Conservation (phyloP, 768 basidiomycete species). For the Mycena albidolilacea region DNA sequence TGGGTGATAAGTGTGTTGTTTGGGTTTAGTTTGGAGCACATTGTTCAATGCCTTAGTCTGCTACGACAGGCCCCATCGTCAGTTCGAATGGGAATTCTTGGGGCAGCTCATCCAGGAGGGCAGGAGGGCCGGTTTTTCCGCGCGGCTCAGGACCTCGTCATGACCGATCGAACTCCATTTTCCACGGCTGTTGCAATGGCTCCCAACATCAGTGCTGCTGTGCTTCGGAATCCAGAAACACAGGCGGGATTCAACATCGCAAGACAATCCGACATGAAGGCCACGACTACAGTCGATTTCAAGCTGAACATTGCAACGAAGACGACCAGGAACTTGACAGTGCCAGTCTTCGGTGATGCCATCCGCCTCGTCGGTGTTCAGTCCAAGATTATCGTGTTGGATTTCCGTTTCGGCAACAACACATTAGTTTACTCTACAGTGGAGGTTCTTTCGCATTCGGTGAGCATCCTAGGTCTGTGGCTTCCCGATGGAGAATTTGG, state of each 20-base stretch:
- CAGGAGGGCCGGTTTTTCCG: conserved; percentile 72
- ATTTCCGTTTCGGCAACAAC: conserved; percentile 67
- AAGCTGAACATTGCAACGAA: conserved; percentile 61
- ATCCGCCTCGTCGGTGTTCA: conserved; percentile 63
- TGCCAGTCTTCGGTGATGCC: conserved; percentile 56
- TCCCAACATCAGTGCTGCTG: conserved; percentile 55
- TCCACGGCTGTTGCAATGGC: conserved; percentile 46
- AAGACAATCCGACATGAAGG: conserved; percentile 65
- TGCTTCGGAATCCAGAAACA: conserved; percentile 66
- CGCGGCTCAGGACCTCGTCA: conserved; percentile 66
- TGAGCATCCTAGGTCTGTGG: conserved; percentile 59
- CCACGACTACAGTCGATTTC: conserved; percentile 57
- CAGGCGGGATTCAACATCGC: conserved; percentile 64
- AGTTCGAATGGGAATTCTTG: too few species aligned
- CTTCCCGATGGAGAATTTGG: conserved; percentile 41
- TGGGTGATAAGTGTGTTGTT: too few species aligned
- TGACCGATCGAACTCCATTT: conserved; percentile 67
- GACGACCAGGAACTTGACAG: conserved; percentile 52
- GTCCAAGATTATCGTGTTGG: conserved; percentile 66
- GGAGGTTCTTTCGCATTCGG: conserved; percentile 63
- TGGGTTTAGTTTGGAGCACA: too few species aligned
- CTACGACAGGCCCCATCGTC: too few species aligned
- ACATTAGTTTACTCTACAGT: conserved; percentile 68
- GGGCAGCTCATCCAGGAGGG: too few species aligned
- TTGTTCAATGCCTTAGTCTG: too few species aligned